phyloP scores from a whole-genome alignment of 345 rosid genomes.

The Eucalyptus marginata region DNA sequence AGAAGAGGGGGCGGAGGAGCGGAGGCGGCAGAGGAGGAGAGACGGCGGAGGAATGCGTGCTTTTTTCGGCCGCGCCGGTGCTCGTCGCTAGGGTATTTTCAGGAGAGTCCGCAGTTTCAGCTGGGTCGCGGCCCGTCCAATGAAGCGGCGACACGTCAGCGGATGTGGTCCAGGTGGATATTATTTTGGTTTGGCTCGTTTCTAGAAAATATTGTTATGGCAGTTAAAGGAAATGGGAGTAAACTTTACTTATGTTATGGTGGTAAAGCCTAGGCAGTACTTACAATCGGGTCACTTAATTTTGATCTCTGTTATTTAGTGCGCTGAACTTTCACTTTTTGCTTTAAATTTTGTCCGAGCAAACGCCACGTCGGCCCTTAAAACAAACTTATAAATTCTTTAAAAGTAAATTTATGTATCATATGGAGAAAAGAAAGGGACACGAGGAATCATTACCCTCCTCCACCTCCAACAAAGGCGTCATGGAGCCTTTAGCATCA shows the following conservation, averaged over 20 bases:
- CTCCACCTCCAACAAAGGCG: background rate
- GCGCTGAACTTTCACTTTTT: no score
- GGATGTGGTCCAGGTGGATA: background rate
- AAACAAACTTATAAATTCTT: background rate
- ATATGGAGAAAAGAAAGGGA: background rate
- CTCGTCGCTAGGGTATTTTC: background rate
- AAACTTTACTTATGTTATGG: rapidly evolving
- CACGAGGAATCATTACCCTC: background rate
- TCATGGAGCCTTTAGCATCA: background rate
- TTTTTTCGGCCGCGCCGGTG: background rate
- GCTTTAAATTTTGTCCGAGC: background rate
- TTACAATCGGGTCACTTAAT: background rate
- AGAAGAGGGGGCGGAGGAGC: background rate
- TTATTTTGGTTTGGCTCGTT: background rate
- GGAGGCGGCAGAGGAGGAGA: slow-evolving; percentile 20
- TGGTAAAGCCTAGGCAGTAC: background rate
- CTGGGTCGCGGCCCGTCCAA: background rate
- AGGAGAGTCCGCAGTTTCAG: background rate
- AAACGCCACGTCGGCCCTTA: no score
- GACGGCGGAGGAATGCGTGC: slow-evolving; percentile 7
- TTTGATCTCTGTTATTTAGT: background rate
- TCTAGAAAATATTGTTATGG: background rate
- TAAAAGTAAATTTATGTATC: background rate
- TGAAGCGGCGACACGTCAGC: background rate
- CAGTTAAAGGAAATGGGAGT: background rate